Conservation (phyloP, 352 stramenopile genomes). For the Aphanomyces euteiches region DNA sequence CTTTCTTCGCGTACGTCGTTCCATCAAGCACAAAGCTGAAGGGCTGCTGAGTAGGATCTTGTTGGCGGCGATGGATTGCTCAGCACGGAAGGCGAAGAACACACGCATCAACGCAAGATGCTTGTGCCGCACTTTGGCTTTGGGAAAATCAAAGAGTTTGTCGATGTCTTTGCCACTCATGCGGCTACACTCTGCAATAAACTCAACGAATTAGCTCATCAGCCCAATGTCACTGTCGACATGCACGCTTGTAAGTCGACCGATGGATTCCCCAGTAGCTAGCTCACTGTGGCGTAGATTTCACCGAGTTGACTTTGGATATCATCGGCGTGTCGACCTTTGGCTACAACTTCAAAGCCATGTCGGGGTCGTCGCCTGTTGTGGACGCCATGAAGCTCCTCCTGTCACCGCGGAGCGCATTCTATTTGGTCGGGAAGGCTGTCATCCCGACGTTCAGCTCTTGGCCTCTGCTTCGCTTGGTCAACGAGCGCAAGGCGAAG, state of each 20-base stretch:
- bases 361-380: neutral
- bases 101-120: slow-evolving; percentile 19
- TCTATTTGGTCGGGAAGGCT: neutral
- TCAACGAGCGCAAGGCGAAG: neutral
- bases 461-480: neutral
- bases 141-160: slow-evolving; percentile 13
- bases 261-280: no score
- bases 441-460: slow-evolving; percentile 11
- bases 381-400: slow-evolving; percentile 16
- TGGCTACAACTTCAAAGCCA: slow-evolving; percentile 24
- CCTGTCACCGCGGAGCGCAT: neutral
- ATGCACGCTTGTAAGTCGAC: neutral
- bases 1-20: neutral
- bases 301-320: slow-evolving; percentile 28
- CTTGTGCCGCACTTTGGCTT: slow-evolving; percentile 20
- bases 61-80: slow-evolving; percentile 22
- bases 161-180: slow-evolving; percentile 12
- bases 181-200: neutral
- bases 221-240: neutral
- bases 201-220: neutral
- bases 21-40: neutral
- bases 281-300: neutral
- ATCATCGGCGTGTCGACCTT: slow-evolving; percentile 28
- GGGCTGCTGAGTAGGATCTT: slow-evolving; percentile 1
- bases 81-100: slow-evolving; percentile 6